Conservation (phyloP, 768 basidiomycete species). For the Xerocomellus amylosporus region DNA sequence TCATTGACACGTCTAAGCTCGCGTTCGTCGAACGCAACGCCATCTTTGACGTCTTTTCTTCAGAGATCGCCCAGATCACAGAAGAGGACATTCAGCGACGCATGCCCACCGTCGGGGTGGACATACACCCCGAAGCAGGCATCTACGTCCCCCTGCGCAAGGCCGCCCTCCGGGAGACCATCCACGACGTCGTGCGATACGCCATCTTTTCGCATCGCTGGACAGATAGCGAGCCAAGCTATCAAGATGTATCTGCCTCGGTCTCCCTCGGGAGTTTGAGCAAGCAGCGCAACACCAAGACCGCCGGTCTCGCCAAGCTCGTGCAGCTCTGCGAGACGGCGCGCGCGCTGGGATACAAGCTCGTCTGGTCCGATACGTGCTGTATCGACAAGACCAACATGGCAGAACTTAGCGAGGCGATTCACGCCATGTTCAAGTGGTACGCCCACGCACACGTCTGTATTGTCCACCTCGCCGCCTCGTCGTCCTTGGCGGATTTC, state of each 20-base stretch:
- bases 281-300: constrained; percentile 4
- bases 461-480: constrained; percentile 23
- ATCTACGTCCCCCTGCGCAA: constrained; percentile 14
- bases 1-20: constrained; percentile 23
- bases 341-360: constrained; percentile 13
- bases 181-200: constrained; percentile 20
- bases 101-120: background rate
- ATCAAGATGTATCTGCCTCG: constrained; percentile 14
- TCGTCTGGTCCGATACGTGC: constrained; percentile 32
- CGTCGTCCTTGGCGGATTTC: constrained; percentile 14
- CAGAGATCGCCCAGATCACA: constrained; percentile 17
- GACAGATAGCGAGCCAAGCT: constrained; percentile 20
- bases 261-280: background rate
- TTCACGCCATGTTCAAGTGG: constrained; percentile 34
- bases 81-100: constrained; percentile 13
- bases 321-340: constrained; percentile 22
- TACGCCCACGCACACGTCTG: constrained; percentile 31
- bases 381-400: constrained; percentile 29
- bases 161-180: constrained; percentile 15
- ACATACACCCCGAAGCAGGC: constrained; percentile 10
- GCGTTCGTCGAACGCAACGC: constrained; percentile 22
- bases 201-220: constrained; percentile 29
- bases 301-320: constrained; percentile 16
- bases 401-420: constrained; percentile 30
- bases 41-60: constrained; percentile 17